Evolutionary conservation across 306 rosid species (phyloP).

Genomic region (Quercus wislizeni): DNA sequence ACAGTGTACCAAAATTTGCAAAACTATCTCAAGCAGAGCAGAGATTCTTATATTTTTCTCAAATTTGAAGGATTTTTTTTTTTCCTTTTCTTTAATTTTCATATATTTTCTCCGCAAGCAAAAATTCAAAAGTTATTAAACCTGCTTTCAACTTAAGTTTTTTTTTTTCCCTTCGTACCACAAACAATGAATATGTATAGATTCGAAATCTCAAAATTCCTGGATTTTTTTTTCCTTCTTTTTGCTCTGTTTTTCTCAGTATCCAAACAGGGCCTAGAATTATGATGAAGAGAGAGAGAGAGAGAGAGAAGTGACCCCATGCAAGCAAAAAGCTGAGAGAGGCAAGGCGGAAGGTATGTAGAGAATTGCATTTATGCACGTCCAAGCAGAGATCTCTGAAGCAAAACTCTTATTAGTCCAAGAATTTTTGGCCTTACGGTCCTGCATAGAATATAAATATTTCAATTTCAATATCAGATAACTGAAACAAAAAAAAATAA

Average conservation of each 20-base stretch:
- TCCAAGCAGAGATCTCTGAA: constrained; percentile 31
- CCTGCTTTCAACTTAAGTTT: neutral
- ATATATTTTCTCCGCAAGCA: no score
- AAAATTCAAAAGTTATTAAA: no score
- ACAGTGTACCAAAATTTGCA: constrained; percentile 22
- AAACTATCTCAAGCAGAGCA: neutral
- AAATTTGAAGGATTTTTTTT: no score
- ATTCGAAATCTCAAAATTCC: neutral
- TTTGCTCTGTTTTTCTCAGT: constrained; percentile 1
- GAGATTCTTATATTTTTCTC: neutral
- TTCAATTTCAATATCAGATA: constrained; percentile 4
- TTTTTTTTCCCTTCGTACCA: neutral
- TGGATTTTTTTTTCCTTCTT: neutral
- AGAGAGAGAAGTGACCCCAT: constrained; percentile 64
- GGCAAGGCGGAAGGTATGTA: constrained; percentile 54
- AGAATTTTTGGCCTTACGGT: constrained; percentile 16
- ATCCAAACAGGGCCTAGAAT: constrained; percentile 15
- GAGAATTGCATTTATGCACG: constrained; percentile 50
- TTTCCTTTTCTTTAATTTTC: no score
- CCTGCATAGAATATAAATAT: constrained; percentile 12
- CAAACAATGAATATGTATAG: neutral
- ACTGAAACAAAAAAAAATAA: constrained; percentile 6
- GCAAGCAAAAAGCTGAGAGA: constrained; percentile 53
- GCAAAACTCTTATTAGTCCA: constrained; percentile 27
- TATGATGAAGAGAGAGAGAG: neutral